Evolutionary conservation across 768 basidiomycete species (phyloP).

Genomic region (Phanerodontia chrysosporium): DNA sequence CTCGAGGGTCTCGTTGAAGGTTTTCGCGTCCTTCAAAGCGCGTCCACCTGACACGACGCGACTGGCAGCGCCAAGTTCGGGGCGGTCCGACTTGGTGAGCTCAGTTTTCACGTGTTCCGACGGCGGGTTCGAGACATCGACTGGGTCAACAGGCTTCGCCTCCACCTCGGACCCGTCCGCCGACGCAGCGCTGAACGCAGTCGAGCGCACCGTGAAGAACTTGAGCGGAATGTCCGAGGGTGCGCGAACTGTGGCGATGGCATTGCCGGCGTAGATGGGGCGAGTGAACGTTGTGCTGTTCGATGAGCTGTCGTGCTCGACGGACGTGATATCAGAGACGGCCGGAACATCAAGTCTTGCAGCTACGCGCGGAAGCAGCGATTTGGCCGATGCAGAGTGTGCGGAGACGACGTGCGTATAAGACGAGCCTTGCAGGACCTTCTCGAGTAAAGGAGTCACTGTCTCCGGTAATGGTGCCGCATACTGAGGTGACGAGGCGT

Average conservation of each 20-base stretch:
- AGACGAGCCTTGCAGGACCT: constrained; percentile 57
- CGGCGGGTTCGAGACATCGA: constrained; percentile 50
- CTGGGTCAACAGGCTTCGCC: constrained; percentile 57
- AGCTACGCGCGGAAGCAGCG: constrained; percentile 88
- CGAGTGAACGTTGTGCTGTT: constrained; percentile 85
- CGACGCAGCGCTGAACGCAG: constrained; percentile 74
- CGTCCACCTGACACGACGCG: constrained; percentile 94
- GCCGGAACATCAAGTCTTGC: constrained; percentile 87
- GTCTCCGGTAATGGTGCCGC: constrained; percentile 68
- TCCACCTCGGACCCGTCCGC: constrained; percentile 51
- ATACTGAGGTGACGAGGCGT: constrained; percentile 70
- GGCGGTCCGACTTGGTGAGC: constrained; percentile 86
- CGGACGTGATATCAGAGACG: constrained; percentile 84
- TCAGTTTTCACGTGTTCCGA: constrained; percentile 69
- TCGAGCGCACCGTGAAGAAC: constrained; percentile 91
- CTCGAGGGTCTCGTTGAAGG: constrained; percentile 81
- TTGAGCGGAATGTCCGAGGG: constrained; percentile 77
- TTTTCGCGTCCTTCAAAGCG: constrained; percentile 90
- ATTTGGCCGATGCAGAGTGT: constrained; percentile 90
- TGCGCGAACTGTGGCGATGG: constrained; percentile 87
- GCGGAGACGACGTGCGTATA: constrained; percentile 93
- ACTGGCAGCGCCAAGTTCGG: constrained; percentile 83
- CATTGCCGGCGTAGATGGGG: constrained; percentile 97
- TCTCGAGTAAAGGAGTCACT: constrained; percentile 78
- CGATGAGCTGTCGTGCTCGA: constrained; percentile 66